These are phyloP conservation scores for Alliaria petiolata DNA, from an alignment of 345 rosid genomes.

Conservation along the genomic window DNA sequence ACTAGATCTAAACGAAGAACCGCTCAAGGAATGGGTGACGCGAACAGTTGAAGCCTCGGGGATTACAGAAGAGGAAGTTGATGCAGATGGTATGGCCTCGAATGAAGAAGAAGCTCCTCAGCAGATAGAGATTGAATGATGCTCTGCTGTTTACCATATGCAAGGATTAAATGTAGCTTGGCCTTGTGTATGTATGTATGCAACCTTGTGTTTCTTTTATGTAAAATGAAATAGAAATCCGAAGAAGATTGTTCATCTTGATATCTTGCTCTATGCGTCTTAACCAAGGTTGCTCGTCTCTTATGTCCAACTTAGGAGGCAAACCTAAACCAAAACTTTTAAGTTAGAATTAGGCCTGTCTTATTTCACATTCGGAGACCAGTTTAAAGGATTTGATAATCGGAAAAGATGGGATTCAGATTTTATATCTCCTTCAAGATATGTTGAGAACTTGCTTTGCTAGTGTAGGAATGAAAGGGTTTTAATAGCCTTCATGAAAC, in stretches of 20 bases:
- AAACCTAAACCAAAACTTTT: neutral
- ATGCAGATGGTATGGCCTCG: conserved; percentile 15
- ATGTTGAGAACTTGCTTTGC: too few relatives aligned
- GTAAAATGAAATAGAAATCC: neutral
- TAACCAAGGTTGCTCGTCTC: neutral
- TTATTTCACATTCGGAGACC: neutral
- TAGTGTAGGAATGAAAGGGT: too few relatives aligned
- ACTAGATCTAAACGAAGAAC: conserved; percentile 35
- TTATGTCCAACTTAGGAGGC: neutral
- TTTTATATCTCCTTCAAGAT: too few relatives aligned
- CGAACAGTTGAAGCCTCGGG: conserved; percentile 39
- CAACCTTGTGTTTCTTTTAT: neutral
- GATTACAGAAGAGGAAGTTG: conserved; percentile 21
- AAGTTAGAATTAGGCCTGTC: neutral
- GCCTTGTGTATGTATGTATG: neutral
- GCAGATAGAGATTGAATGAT: conserved; percentile 34
- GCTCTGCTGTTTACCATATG: neutral
- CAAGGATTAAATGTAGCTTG: neutral
- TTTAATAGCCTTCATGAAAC: too few relatives aligned
- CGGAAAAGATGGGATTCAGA: too few relatives aligned
- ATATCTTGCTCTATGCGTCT: neutral
- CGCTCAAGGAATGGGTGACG: conserved; percentile 34
- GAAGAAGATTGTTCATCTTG: neutral
- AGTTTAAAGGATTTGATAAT: too few relatives aligned
- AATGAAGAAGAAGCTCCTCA: conserved; percentile 34